Conservation (phyloP, 768 basidiomycete genomes). For the Lactarius indigo region DNA sequence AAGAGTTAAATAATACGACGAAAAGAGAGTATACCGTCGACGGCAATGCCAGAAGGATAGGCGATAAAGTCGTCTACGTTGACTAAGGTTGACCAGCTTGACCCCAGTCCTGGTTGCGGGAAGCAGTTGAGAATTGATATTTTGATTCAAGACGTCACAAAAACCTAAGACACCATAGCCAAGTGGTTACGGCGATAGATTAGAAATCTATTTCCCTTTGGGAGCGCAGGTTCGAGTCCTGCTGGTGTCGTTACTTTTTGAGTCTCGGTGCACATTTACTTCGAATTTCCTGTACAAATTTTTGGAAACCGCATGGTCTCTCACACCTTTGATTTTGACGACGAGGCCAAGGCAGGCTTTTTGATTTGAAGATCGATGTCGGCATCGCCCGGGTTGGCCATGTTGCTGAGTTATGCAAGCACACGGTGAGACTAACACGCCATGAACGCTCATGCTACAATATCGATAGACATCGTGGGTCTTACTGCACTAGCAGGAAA, state of each 20-base stretch:
- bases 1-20: too few species aligned
- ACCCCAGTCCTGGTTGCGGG: too few species aligned
- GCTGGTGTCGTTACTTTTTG: slow-evolving; percentile 36
- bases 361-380: not conserved
- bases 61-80: too few species aligned
- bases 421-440: not conserved
- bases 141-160: not conserved
- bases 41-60: too few species aligned
- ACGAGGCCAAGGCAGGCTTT: not conserved
- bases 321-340: not conserved
- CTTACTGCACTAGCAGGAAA: not conserved
- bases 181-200: slow-evolving; percentile 76
- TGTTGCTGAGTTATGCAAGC: not conserved
- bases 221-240: slow-evolving; percentile 45
- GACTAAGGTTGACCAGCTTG: too few species aligned
- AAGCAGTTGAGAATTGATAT: not conserved
- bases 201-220: slow-evolving; percentile 45
- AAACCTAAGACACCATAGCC: slow-evolving; percentile 54
- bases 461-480: slow-evolving; percentile 49
- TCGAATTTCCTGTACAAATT: not conserved
- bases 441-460: slow-evolving; percentile 37
- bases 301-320: not conserved
- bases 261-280: not conserved
- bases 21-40: too few species aligned
- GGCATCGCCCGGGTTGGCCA: not conserved